A percentile compares a stretch with the other conserved stretches of the same genome.
These are phyloP conservation scores for Cyberlindnera suaveolens DNA, from an alignment of 805 yeast species.

Conservation along the genomic window DNA sequence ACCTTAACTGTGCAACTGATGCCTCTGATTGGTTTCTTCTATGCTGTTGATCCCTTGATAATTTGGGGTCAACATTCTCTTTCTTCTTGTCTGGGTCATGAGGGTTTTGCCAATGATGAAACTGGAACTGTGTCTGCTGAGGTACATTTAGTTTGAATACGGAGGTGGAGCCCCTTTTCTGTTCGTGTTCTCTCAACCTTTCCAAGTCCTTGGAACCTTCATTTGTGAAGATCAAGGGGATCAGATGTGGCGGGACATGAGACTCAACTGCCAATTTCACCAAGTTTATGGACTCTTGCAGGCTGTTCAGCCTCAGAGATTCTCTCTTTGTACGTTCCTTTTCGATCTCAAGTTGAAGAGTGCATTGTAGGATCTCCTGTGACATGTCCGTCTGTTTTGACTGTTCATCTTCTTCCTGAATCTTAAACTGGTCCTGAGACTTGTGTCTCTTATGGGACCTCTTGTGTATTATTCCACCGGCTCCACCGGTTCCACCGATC, in stretches of 20 bases:
- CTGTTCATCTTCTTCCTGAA: no score
- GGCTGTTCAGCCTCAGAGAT: constrained; percentile 24
- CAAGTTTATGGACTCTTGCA: constrained; percentile 30
- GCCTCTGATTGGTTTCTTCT: constrained; percentile 27
- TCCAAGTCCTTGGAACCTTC: not conserved
- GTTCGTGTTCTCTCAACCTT: not conserved
- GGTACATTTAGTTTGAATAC: constrained; percentile 24
- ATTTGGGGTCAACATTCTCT: not conserved
- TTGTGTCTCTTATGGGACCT: no score
- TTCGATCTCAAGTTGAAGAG: constrained; percentile 31
- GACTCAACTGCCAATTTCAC: constrained; percentile 30
- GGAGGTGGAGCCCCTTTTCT: constrained; percentile 11
- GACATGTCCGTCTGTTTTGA: no score
- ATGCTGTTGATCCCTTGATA: constrained; percentile 4
- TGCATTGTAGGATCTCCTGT: constrained; percentile 1
- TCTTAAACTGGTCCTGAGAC: no score
- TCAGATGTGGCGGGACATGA: constrained; percentile 30
- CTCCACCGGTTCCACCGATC: not conserved
- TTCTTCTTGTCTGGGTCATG: constrained; percentile 7
- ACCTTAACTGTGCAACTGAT: constrained; percentile 20
- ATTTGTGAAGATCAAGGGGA: constrained; percentile 29
- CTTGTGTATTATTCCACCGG: not conserved
- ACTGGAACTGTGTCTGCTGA: constrained; percentile 23
- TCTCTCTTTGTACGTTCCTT: constrained; percentile 37
- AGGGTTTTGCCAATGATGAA: constrained; percentile 27